Percentiles rank a stretch among this genome's conserved stretches.
These are phyloP conservation scores for Herpetomonas samuelpessoai DNA, from an alignment of 208 protist species.

Conservation along the genomic window DNA sequence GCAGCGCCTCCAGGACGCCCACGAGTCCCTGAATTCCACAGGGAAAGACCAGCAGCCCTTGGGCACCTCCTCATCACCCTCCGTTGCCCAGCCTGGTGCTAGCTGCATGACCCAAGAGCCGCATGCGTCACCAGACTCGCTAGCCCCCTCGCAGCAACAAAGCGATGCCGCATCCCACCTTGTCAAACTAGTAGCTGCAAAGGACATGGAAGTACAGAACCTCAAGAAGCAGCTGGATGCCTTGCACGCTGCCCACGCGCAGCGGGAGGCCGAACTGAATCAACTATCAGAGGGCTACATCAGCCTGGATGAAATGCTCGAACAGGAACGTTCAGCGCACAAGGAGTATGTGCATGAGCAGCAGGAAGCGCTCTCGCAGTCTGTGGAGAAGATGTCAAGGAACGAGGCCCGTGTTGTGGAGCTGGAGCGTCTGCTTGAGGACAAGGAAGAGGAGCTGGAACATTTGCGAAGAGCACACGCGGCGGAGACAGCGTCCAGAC, in stretches of 20 bases:
- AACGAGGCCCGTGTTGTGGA: constrained; percentile 16
- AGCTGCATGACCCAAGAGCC: no score
- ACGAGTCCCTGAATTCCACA: no score
- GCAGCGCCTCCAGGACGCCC: neutral
- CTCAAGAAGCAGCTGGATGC: neutral
- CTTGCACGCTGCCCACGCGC: neutral
- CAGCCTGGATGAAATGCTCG: neutral
- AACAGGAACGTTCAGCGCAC: neutral
- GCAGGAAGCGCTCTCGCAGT: constrained; percentile 8
- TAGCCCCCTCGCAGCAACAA: no score
- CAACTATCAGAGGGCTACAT: neutral
- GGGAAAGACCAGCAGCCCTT: no score
- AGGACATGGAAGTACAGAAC: constrained; percentile 7
- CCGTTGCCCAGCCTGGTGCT: no score
- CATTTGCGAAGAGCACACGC: no score
- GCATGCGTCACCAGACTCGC: no score
- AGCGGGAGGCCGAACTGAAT: neutral
- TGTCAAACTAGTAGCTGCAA: neutral
- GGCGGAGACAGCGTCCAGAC: no score
- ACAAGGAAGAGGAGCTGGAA: constrained; percentile 18
- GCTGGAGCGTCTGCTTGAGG: constrained; percentile 21
- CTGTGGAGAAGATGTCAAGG: constrained; percentile 1
- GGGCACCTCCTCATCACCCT: no score
- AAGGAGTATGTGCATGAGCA: constrained; percentile 11
- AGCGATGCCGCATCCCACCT: neutral